Evolutionary conservation across 106 monocot genomes (phyloP), one percentile per base, ranked within the genome.

Genomic region (Dendrobium chrysotoxum): DNA sequence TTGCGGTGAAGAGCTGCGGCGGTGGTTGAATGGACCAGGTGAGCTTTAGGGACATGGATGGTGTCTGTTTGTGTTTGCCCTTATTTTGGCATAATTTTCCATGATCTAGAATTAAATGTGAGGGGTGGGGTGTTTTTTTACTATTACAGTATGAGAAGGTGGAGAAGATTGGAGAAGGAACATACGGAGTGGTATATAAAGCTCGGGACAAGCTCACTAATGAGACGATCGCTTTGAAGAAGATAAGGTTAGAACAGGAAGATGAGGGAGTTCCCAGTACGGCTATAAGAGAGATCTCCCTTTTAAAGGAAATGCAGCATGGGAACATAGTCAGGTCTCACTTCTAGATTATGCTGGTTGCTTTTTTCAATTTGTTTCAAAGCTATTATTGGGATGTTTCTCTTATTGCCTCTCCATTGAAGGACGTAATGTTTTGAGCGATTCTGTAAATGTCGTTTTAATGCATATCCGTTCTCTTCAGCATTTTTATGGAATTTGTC

Each of bases 181-280:
- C 93, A 2, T 96, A 96, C n/a, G 96, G 96, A 11, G 96, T 96
- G 57, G 96, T 96, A 42, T 92, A 92, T 74, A 92, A 88, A 72
- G 92, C 89, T 64, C 79, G 89, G 20, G 92, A 92, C 76, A 84
- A 83, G 58, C 30, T 81, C 53, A 92, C 89, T 10, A 92, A 92
- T 47, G 89, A 92, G 89, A 89, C 84, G 77, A 92, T 89, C 26
- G 92, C 92, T 42, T 81, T 92, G 73, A 92, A 92, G 89, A 89
- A 89, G 87, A 92, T 92, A 80, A 77, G 92, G 64, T 53, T 92
- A 82, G 92, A 92, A 84, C 89, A 92, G 54, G 92, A 92, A 72
- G 92, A 92, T 64, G 92, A 92, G 80, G 92, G 92, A 39, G 92
- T 92, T 10, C 92, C 92, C 7, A 89, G 89, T 80, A 92, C 92